Evolutionary conservation across 345 rosid species (phyloP).

Genomic region (Citrus sp.): DNA sequence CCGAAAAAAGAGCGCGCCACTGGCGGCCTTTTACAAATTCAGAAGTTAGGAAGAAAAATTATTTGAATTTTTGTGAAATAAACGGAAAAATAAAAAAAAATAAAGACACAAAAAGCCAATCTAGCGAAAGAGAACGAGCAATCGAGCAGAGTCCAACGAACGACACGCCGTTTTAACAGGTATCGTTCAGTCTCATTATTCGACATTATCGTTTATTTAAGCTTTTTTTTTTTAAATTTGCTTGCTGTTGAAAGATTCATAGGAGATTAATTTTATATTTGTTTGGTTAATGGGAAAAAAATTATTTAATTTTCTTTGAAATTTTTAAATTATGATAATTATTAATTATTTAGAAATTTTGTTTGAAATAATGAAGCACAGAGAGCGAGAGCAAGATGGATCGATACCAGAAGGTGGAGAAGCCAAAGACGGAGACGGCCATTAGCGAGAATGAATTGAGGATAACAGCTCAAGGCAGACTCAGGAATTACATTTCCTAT

Average conservation of each 20-base stretch:
- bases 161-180: not conserved
- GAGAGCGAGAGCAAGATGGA: not conserved
- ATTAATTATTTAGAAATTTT: not conserved
- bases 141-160: not conserved
- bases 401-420: constrained; percentile 39
- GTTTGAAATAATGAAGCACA: not conserved
- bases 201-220: not conserved
- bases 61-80: too few species aligned
- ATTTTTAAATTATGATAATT: not conserved
- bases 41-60: not conserved
- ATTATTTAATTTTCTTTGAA: not conserved
- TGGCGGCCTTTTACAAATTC: not conserved
- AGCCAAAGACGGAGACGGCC: constrained; percentile 20
- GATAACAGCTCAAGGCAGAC: constrained; percentile 35
- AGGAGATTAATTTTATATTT: not conserved
- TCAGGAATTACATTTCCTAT: constrained; percentile 37
- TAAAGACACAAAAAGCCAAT: too few species aligned
- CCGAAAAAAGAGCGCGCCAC: not conserved
- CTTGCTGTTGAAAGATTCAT: not conserved
- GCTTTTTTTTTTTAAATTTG: not conserved
- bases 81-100: not conserved
- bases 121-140: not conserved
- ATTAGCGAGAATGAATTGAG: constrained; percentile 38
- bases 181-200: not conserved
- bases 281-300: not conserved